Conservation (phyloP, 768 basidiomycete species). For the Mycena metata region DNA sequence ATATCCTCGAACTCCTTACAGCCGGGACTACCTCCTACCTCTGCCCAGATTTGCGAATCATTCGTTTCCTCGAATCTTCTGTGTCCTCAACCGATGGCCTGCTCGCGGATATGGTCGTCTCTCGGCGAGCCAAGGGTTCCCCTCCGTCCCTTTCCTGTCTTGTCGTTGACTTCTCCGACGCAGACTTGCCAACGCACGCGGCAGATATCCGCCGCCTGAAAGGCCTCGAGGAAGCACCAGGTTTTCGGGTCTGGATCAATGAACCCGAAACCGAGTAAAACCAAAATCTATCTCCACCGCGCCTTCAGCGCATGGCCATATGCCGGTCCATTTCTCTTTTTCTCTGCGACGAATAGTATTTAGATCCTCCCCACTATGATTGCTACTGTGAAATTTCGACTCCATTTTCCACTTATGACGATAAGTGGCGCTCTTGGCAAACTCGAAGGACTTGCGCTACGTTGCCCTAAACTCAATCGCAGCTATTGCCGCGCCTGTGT, state of each 20-base stretch:
- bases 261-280: constrained; percentile 20
- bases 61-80: constrained; percentile 28
- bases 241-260: constrained; percentile 25
- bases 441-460: too few relatives aligned
- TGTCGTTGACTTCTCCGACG: constrained; percentile 19
- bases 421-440: too few relatives aligned
- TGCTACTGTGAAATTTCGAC: too few relatives aligned
- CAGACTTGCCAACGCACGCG: constrained; percentile 10
- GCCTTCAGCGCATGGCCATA: background rate
- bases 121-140: background rate
- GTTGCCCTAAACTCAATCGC: too few relatives aligned
- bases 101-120: constrained; percentile 32
- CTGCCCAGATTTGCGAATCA: constrained; percentile 28
- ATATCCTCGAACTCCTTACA: constrained; percentile 23
- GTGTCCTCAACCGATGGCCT: constrained; percentile 23
- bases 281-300: background rate
- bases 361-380: too few relatives aligned
- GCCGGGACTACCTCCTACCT: constrained; percentile 1
- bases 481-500: too few relatives aligned
- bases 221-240: constrained; percentile 1
- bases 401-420: too few relatives aligned
- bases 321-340: too few relatives aligned
- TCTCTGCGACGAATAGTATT: too few relatives aligned
- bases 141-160: constrained; percentile 14
- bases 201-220: constrained; percentile 25